Base-by-base conservation (phyloP, 1,284 basidiomycete genomes). In the Heterobasidion occidentale region DNA sequence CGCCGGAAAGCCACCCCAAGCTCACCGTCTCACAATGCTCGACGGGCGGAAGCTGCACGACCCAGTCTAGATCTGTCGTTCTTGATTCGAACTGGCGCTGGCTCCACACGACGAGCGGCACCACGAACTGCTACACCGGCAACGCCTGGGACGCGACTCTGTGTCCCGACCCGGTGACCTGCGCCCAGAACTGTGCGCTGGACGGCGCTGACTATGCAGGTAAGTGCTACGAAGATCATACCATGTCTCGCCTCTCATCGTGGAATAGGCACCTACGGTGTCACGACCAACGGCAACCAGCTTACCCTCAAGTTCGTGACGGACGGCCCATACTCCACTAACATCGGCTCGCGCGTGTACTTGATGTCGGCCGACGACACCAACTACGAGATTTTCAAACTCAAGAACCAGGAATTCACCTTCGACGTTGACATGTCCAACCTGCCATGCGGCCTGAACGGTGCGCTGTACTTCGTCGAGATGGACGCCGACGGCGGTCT, bases 281-380 rank as follows among this genome's bases (percentile, higher is more conserved):
- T 75, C 65, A 69, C 68, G 56, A 63, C 71, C 46, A 63, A 56
- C 56, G 72, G 71, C 60, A 65, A 71, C 60, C 63, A 67, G 44
- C 67, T 74, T 58, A 69, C 64, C 33, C 72, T 83, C 68, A 74
- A 77, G 62, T 78, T 81, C 68, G 74, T 79, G 58, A 79, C 77
- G n/a, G 58, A 62, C 27, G 61, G 65, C 61, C 48, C 61, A 52
- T 61, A 66, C 57, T 12, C 12, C n/a, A 69, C 62, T 59, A 82
- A 82, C 71, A 69, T 81, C 66, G 80, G 80, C 46, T 80, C 79
- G n/a, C 79, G 80, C 63, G 72, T 80, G 53, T 81, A 80, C 70
- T 74, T 82, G 55, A 70, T 82, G 69, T 45, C 42, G 17, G 67
- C 65, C 12, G 70, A 71, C 64, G 71, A 75, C 60, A 70, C 68